These are phyloP conservation scores for Stevia rebaudiana DNA, from an alignment of 140 eudicot genomes.

Conservation along the genomic window DNA sequence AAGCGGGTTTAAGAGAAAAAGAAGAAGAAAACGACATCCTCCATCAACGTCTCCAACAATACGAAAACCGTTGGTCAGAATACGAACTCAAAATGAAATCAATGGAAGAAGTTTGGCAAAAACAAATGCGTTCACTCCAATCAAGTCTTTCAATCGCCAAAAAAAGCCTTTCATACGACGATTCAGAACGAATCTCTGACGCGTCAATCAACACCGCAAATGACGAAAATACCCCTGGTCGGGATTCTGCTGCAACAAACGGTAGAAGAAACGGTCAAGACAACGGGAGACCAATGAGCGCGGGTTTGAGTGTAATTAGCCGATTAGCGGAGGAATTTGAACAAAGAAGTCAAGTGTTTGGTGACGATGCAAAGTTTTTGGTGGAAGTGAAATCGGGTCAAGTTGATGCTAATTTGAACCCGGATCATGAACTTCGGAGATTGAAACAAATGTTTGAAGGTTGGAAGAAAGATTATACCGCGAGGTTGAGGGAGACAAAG, in stretches of 20 bases:
- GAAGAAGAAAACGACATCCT: constrained; percentile 89
- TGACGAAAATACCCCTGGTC: constrained; percentile 45
- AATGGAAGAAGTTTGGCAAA: constrained; percentile 99
- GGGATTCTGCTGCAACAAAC: constrained; percentile 51
- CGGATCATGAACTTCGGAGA: constrained; percentile 78
- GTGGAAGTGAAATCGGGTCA: constrained; percentile 94
- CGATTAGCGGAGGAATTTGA: constrained; percentile 90
- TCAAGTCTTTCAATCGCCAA: constrained; percentile 94
- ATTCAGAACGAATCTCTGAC: constrained; percentile 60
- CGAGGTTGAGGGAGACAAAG: constrained; percentile 86
- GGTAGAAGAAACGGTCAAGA: constrained; percentile 38
- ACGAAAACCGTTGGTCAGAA: constrained; percentile 91
- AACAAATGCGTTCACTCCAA: constrained; percentile 92
- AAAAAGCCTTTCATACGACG: constrained; percentile 68
- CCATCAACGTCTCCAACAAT: constrained; percentile 83
- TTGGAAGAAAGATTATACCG: constrained; percentile 94
- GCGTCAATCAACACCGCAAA: constrained; percentile 49
- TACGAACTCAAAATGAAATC: constrained; percentile 93
- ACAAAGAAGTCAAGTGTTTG: constrained; percentile 86
- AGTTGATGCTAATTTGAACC: constrained; percentile 66
- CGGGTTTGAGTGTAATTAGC: constrained; percentile 75
- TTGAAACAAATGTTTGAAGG: constrained; percentile 87
- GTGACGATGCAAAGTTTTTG: constrained; percentile 88
- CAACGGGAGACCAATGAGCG: constrained; percentile 50
- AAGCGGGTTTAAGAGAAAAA: constrained; percentile 77